Evolutionary conservation across 352 stramenopile genomes (phyloP), one percentile per base, ranked within the genome.

Genomic region (Phytophthora meadii): DNA sequence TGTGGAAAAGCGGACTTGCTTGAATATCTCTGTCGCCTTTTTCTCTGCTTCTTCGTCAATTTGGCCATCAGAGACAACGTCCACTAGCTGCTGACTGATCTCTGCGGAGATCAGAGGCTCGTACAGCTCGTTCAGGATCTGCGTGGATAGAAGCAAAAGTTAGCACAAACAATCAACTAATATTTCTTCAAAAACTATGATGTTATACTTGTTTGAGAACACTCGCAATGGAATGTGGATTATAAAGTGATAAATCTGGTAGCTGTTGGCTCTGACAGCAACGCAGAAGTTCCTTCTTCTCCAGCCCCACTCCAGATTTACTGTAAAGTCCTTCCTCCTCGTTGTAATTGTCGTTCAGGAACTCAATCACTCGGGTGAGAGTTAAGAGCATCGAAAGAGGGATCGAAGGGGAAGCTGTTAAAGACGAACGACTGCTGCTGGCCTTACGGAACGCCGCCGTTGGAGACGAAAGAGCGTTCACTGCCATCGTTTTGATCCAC

Each of bases 281-380:
- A n/a, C 54, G 49, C 40, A 75, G 44, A n/a, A 81, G 34, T 1
- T 80, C 66, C 25, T 62, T 68, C n/a, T 41, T 53, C 39, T 79
- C 74, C 15, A 70, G 30, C 0, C 17, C 19, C 7, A 63, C 15
- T 9, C 73, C 76, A 28, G 77, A 42, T 47, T 72, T 68, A 27
- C 66, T 69, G n/a, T 89, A 90, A 12, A 90, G 58, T 8, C 71
- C 76, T 46, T 89, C 77, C 37, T 82, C 79, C 34, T 72, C 57
- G 0, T 55, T 57, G 24, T 89, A 63, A 48, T 85, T 72, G 19
- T 80, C 47, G 9, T 88, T 66, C 0, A 88, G 66, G 37, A 78
- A 89, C 40, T 76, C 47, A 27, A 90, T 55, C n/a, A 87, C 47
- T 15, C 76, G 67, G 14, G 61, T 55, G 0, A 90, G 70, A 14